Base-by-base conservation (phyloP, 2,329 filamentous ascomycete genomes). In the Podosphaera xanthii region DNA sequence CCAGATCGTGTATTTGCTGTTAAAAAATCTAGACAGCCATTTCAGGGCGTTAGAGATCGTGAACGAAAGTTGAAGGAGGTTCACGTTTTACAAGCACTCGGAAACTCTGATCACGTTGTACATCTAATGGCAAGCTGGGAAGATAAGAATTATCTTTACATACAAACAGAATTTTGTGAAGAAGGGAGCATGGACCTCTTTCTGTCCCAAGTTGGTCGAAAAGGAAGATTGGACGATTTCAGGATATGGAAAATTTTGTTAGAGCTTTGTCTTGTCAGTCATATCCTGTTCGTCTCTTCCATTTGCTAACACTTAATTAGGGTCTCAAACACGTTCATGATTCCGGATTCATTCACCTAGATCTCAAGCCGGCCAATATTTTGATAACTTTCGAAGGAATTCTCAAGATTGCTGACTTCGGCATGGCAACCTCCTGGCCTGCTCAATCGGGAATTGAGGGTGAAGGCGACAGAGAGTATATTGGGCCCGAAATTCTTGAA, bases 191-290 rank as follows among this genome's bases (percentile, higher is more conserved):
- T 98, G 50, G 86, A 94, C 69, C 78, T 82, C 14, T 98, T 97
- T 69, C 76, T 98, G 36, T 78, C 81, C n/a, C 80, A 85, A 60
- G 81, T 88, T 61, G 92, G 92, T 33, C 78, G 84, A 62, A 88
- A 86, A 69, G 90, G 88, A 54, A 81, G 91, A 65, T 73, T 98
- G 64, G 92, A 98, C 71, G 92, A 97, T 70, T 98, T 98, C 72
- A 81, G 92, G 62, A 96, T 97, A 70, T 98, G 92, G 88, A 98
- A 98, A 74, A 91, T 97, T 60, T 74, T 97, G 65, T 79, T 95
- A 49, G 92, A 98, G 70, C 72, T 95, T 61, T 79, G 83, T 66
- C 74, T 85, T 75, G 88, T 92, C 79, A 72, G 84, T 75, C 53
- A 1, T 44, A 7, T 6, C 6, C 14, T 36, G 52, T 6, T 9